Conservation (phyloP, 2,329 filamentous ascomycete species). For the Tolypocladium tropicale region DNA sequence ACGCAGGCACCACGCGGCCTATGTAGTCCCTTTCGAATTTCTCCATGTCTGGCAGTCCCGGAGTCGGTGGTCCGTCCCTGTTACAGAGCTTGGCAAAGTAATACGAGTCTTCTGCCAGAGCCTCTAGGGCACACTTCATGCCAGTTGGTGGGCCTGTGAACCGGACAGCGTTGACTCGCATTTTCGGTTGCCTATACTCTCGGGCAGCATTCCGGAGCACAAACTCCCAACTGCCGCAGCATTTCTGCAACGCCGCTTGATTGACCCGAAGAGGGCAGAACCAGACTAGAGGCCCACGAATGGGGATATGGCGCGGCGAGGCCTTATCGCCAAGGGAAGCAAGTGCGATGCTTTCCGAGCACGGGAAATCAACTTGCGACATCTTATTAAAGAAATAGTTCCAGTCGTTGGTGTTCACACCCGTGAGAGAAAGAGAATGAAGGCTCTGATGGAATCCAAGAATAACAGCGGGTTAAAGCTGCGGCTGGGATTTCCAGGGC, state of each 20-base stretch:
- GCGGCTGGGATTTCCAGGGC: too few species aligned
- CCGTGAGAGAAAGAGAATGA: neutral
- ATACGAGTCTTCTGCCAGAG: neutral
- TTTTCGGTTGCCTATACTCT: too few species aligned
- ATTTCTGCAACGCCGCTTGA: neutral
- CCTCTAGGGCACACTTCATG: neutral
- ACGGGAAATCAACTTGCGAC: neutral
- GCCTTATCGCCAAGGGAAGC: neutral
- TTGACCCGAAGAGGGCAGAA: neutral
- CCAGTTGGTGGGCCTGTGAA: neutral
- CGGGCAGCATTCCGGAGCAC: too few species aligned
- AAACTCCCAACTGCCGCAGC: neutral
- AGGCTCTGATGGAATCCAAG: neutral
- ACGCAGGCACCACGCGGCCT: too few species aligned
- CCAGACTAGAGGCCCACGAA: too few species aligned
- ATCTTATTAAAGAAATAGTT: neutral
- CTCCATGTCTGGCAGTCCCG: too few species aligned
- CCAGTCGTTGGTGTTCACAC: neutral
- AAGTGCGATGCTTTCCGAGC: neutral
- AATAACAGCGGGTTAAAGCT: neutral
- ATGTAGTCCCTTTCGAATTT: too few species aligned
- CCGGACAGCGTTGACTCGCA: neutral
- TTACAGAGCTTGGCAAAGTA: too few species aligned
- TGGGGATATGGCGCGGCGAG: too few species aligned
- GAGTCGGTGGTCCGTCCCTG: too few species aligned